Base-by-base conservation (phyloP, 768 basidiomycete genomes). In the Podaxis mareebaensis region DNA sequence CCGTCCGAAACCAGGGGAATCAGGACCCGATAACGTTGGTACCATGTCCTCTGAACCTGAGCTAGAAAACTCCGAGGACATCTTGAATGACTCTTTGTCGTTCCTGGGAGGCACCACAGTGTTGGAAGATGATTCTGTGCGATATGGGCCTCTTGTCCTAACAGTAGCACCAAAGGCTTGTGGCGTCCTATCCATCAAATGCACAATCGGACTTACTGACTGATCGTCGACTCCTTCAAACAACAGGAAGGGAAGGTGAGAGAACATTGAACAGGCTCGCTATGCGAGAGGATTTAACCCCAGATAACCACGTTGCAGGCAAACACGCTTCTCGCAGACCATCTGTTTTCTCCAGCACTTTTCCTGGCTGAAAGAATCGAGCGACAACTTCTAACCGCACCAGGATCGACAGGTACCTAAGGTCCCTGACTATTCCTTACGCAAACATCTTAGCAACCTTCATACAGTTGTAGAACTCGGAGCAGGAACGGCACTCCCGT, bases 261-360 rank as follows among this genome's bases (percentile, higher is more conserved):
- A 54, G 3, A 13, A 52, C 15, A 22, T 4, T 13, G 39, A 20
- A 4, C 49, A 12, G 11, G 1, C n/a, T 33, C 38, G 39, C 12
- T 24, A 46, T 46, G n/a, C 20, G 44, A 46, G n/a, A 20, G 38
- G 12, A n/a, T 24, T 4, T 26, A 8, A 30, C 26, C 12, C 22
- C 8, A 42, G 44, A 65, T 55, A 55, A 20, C 44, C 24, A 57
- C 38, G 57, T 65, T 28, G 46, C 71, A 90, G 88, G 86, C 89
- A 30, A 89, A 85, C 64, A 89, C 87, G 13, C 78, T 90, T 10
- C 77, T 91, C 22, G 90, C 89, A 54, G 89, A 91, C 72, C 87
- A 89, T 65, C 77, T 91, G 3, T 91, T 91, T 71, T 91, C 87
- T 42, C 89, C 88, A 15, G 82, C 84, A 8, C 77, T 92, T 7